Conservation (phyloP, 2,329 filamentous ascomycete species). For the Epichloe sibirici region DNA sequence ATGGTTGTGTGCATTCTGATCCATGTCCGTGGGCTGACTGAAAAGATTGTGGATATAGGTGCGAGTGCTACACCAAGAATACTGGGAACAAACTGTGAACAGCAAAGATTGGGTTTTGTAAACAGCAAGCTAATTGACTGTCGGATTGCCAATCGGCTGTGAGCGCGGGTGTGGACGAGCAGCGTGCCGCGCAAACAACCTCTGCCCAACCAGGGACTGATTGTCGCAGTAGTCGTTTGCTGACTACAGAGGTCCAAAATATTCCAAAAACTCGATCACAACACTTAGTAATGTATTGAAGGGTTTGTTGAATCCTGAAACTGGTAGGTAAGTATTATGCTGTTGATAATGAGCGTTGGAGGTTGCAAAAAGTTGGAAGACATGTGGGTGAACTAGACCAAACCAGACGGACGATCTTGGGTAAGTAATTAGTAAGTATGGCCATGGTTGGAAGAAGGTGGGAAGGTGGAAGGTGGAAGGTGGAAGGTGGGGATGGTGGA, state of each 20-base stretch:
- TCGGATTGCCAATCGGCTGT: too few species aligned
- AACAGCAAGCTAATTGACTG: too few species aligned
- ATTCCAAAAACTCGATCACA: background rate
- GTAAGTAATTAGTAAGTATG: too few species aligned
- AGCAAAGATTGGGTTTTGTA: too few species aligned
- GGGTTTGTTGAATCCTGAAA: too few species aligned
- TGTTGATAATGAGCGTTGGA: background rate
- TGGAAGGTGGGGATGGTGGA: too few species aligned
- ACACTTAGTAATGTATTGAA: too few species aligned
- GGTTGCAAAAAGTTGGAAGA: background rate
- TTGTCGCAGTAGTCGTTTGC: too few species aligned
- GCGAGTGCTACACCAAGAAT: too few species aligned
- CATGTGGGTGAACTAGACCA: background rate
- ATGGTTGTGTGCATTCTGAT: conserved; percentile 13
- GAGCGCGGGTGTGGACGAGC: background rate
- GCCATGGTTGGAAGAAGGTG: too few species aligned
- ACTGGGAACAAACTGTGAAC: too few species aligned
- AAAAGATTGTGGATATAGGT: background rate
- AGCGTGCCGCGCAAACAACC: background rate
- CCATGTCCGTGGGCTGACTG: conserved; percentile 13
- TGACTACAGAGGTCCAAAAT: background rate
- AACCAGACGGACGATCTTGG: background rate
- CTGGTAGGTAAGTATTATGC: background rate
- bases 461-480: too few species aligned
- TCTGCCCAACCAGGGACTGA: background rate